Evolutionary conservation across 306 rosid species (phyloP), one percentile per base, ranked within the genome.

Genomic region (Rubus idaeus): DNA sequence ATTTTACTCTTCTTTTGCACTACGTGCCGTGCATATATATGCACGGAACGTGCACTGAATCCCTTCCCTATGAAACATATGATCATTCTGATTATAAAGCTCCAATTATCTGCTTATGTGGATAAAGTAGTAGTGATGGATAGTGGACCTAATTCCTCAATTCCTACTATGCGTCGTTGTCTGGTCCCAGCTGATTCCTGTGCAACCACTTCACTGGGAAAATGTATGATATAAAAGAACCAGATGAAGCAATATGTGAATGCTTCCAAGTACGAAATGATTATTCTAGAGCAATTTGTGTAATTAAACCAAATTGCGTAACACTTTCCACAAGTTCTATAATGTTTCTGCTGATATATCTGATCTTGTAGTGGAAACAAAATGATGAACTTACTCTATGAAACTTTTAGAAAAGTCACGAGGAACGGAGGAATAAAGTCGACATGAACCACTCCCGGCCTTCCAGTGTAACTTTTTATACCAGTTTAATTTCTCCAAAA

Each of bases 201-300:
- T 37, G 13, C 47, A 64, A 39, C 68, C 68, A 63, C 47, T 64
- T 64, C 69, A 39, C 26, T 62, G 23, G 12, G 69, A 64, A 37
- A 37, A 64, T 14, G 68, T n/a, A 6, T 55, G 30, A n/a, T n/a
- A n/a, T n/a, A 18, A 6, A n/a, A 21, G 26, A 56, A 21, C 26
- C 26, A 56, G 35, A 56, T 56, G 11, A 56, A 56, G 62, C 70
- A 17, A 39, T 14, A 39, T 64, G 69, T 64, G 70, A 64, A 39
- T 64, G 70, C 23, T 64, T 64, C 46, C 49, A 3, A 17, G 47
- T 40, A 37, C 17, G 23, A 64, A 64, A 39, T 6, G 46, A 39
- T 11, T 37, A 35, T 63, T 63, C 17, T 39, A 17, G 70, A 39
- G 26, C 70, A 8, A 40, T 11, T 37, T 17, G 5, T 17, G 45